Evolutionary conservation across 768 basidiomycete species (phyloP), one percentile per base, ranked within the genome.

Genomic region (Leucocoprinus leucothites): DNA sequence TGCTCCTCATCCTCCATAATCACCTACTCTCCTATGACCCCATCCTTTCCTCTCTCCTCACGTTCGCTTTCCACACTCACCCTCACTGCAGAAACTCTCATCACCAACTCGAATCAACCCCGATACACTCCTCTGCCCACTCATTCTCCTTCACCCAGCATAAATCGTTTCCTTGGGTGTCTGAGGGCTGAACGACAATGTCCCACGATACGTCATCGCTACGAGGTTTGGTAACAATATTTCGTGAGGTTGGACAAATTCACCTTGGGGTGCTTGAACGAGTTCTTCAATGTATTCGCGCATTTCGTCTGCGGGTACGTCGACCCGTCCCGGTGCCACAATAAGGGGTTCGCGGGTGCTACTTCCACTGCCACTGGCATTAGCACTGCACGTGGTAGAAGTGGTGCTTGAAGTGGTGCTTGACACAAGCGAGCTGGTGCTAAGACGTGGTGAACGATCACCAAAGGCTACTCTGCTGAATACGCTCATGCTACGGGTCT

Each of bases 141-240:
- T 35, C 40, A 22, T 48, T 16, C 54, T 48, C 19, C 28, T 56
- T 40, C 54, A 56, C 31, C 54, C 42, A n/a, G 54, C 47, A 9
- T 42, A 21, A n/a, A 56, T 24, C 9, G 24, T 48, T 21, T 42
- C 48, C 11, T 48, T 56, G 34, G 49, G 31, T 19, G 14, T 24
- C 16, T 24, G 21, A 7, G 38, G 47, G 13, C 19, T 41, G 26
- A 56, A 56, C 31, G 54, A 48, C 21, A 56, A 8, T 13, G 54
- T 49, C 5, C 54, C 54, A 5, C 25, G 41, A 18, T 56, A 56
- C 9, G 54, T 43, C 28, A 56, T 49, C 47, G 28, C 28, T 28
- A 25, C 26, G 14, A 56, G 31, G 34, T 43, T 43, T 13, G 54
- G 54, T 28, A 56, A 44, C 26, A 56, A 44, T 13, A 56, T 43